Conservation (phyloP, 768 basidiomycete genomes). For the Mycena haematopus region DNA sequence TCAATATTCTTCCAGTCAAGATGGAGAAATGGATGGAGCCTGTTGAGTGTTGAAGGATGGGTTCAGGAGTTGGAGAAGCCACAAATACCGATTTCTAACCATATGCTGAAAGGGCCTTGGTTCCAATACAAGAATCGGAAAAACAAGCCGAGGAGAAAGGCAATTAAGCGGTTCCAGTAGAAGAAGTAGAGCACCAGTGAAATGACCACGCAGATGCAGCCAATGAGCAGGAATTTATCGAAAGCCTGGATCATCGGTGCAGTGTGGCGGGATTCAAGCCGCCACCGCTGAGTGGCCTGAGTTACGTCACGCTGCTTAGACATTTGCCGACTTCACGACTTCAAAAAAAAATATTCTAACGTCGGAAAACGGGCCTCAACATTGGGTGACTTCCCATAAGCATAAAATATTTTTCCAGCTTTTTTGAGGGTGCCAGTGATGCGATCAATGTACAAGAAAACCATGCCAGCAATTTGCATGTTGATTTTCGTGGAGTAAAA, state of each 20-base stretch:
- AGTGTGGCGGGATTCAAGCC: neutral
- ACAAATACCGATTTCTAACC: conserved; percentile 77
- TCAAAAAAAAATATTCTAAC: too few relatives aligned
- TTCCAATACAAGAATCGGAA: conserved; percentile 84
- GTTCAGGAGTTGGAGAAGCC: conserved; percentile 1
- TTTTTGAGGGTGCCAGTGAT: too few relatives aligned
- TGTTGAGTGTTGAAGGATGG: conserved; percentile 36
- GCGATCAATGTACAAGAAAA: too few relatives aligned
- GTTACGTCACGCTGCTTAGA: neutral
- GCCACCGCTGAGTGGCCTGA: too few relatives aligned
- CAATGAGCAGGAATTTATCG: conserved; percentile 63
- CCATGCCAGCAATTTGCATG: too few relatives aligned
- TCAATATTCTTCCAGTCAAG: conserved; percentile 82
- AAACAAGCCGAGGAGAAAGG: conserved; percentile 64
- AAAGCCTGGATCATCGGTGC: conserved; percentile 59
- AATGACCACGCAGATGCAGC: conserved; percentile 63
- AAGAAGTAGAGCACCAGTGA: conserved; percentile 79
- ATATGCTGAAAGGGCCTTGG: conserved; percentile 73
- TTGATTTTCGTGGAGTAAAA: too few relatives aligned
- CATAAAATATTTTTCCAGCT: too few relatives aligned
- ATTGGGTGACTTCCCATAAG: too few relatives aligned
- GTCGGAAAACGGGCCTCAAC: neutral
- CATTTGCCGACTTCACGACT: too few relatives aligned
- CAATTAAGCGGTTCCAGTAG: conserved; percentile 90
- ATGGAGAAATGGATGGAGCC: conserved; percentile 93